Evolutionary conservation across 805 yeast genomes (phyloP), one percentile per base, ranked within the genome.

Genomic region (Cyberlindnera meyerae): DNA sequence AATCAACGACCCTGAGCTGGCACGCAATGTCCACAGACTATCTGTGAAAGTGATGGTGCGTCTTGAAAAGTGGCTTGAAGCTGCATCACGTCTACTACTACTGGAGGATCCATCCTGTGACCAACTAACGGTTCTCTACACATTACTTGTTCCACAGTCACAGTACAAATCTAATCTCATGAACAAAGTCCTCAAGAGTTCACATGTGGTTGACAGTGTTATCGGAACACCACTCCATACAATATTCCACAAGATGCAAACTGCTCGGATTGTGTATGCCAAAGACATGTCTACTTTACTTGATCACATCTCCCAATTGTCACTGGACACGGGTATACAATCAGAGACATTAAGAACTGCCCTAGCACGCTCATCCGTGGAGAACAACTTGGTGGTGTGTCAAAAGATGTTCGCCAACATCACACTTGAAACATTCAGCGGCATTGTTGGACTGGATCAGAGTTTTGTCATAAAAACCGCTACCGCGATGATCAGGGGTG

Each of bases 21-120:
- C 20, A 9, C 26, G 14, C 7, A 14, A 31, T 4, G 35, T 33
- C 2, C 42, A 39, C 11, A 37, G 32, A 8, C 36, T 43, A 1
- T 32, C 45, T n/a, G 40, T 42, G 5, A 45, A 42, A 17, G 42
- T 47, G 6, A 42, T 48, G 45, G 33, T 44, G 3, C 44, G 46
- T n/a, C 13, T 47, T 8, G 39, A 41, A 5, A 48, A 44, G 31
- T 51, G 52, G 52, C 25, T 45, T 4, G 55, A 51, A 12, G 53
- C 51, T 4, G 29, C 51, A 5, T 42, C 51, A 5, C 42, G 45
- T 33, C 33, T 47, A 8, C 17, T 44, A 4, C 20, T 31, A 1
- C 27, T 47, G 4, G 36, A 47, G 21, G 46, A 47, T 22, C 41
- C 35, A 16, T 4, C 22, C 1, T 42, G 37, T 15, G 48, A 44